Evolutionary conservation across 331 rosid genomes (phyloP).

Genomic region (Telfairia occidentalis): DNA sequence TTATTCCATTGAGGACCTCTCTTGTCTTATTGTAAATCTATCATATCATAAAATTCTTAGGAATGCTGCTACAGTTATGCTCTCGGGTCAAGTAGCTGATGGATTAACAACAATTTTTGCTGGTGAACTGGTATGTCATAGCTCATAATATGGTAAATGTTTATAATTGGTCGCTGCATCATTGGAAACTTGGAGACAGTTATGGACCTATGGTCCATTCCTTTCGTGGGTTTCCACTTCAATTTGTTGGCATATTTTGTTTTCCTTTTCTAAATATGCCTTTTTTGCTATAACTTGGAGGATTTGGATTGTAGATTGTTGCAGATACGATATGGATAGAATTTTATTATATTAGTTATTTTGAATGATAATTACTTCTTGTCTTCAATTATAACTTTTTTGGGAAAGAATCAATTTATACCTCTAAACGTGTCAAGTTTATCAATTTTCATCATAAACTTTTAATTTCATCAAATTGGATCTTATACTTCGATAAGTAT

Average conservation of each 20-base stretch:
- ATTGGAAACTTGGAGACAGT: neutral
- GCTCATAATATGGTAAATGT: neutral
- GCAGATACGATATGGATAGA: neutral
- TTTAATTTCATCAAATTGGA: too few relatives aligned
- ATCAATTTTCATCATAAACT: too few relatives aligned
- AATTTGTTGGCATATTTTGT: neutral
- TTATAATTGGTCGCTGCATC: neutral
- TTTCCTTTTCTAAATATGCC: neutral
- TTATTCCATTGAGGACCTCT: neutral
- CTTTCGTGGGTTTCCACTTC: neutral
- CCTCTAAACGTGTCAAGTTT: too few relatives aligned
- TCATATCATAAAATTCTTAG: slow-evolving; percentile 21
- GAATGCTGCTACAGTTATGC: slow-evolving; percentile 83
- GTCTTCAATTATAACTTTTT: neutral
- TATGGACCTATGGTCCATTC: slow-evolving; percentile 1
- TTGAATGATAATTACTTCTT: neutral
- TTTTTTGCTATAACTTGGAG: neutral
- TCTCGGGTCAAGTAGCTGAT: slow-evolving; percentile 94
- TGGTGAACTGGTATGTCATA: slow-evolving; percentile 75
- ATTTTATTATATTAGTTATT: neutral
- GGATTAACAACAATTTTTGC: slow-evolving; percentile 67
- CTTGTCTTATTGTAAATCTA: neutral
- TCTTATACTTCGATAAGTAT: too few relatives aligned
- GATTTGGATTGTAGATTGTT: neutral
- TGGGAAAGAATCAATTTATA: too few relatives aligned